phyloP scores from a whole-genome alignment of 2,329 filamentous ascomycete genomes.

The Cytospora chrysosperma region DNA sequence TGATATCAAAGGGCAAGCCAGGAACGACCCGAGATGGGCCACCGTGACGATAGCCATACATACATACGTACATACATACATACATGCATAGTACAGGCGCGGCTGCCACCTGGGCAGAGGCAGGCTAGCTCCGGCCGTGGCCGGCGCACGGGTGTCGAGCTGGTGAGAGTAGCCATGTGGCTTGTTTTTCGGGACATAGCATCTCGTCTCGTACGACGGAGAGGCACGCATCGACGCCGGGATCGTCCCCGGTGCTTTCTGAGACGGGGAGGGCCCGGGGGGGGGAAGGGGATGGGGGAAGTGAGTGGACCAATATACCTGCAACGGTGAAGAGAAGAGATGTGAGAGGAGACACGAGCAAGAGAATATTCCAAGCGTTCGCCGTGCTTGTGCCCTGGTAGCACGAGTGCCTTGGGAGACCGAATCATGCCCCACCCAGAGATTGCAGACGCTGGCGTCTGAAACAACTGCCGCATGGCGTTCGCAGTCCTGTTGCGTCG shows the following conservation, averaged over 20 bases:
- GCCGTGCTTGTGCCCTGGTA: conserved; percentile 1
- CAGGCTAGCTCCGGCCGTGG: background rate
- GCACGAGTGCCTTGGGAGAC: background rate
- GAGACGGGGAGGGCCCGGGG: background rate
- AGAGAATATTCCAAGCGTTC: background rate
- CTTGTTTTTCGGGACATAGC: conserved; percentile 15
- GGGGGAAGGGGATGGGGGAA: too few relatives aligned
- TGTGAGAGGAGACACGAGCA: background rate
- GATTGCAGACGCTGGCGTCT: conserved; percentile 4
- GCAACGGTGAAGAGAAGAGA: background rate
- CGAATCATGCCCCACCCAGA: conserved; percentile 5
- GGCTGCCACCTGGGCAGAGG: background rate
- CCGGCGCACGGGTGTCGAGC: background rate
- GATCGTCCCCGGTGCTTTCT: conserved; percentile 4
- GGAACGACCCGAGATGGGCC: too few relatives aligned
- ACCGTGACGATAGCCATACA: background rate
- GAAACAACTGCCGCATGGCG: conserved; percentile 23
- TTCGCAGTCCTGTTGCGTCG: conserved; percentile 4
- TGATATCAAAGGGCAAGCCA: too few relatives aligned
- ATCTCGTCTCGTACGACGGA: conserved; percentile 10
- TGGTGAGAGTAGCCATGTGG: conserved; percentile 16
- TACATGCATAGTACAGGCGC: too few relatives aligned
- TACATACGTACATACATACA: too few relatives aligned
- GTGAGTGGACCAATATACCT: conserved; percentile 14
- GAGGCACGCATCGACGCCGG: background rate